A percentile compares a stretch with the other conserved stretches of the same genome.
Conservation (phyloP, 257 asterid genomes). For the Jacaranda copaia region DNA sequence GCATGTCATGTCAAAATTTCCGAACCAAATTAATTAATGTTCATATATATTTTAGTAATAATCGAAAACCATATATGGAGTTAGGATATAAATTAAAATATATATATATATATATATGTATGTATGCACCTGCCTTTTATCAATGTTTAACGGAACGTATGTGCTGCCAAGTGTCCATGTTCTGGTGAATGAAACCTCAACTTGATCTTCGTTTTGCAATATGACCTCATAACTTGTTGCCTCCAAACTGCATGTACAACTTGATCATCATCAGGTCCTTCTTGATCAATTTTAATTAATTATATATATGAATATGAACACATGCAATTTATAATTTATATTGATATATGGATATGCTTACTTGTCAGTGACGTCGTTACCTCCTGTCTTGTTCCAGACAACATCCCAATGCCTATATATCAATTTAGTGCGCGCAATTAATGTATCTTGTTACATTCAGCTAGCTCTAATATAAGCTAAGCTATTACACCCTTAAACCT, state of each 20-base stretch:
- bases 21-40: background rate
- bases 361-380: constrained; percentile 32
- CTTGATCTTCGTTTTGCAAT: constrained; percentile 43
- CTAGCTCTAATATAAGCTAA: background rate
- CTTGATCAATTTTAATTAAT: background rate
- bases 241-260: constrained; percentile 45
- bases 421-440: background rate
- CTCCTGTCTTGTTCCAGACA: constrained; percentile 44
- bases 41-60: too few relatives aligned
- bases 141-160: constrained; percentile 57
- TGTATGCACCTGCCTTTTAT: constrained; percentile 54
- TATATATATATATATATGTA: too few relatives aligned
- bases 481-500: background rate
- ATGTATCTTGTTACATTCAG: background rate
- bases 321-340: background rate
- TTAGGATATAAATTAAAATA: too few relatives aligned
- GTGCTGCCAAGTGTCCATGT: constrained; percentile 40
- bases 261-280: background rate
- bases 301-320: background rate
- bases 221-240: constrained; percentile 52
- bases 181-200: constrained; percentile 63
- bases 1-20: background rate
- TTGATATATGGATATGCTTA: constrained; percentile 22
- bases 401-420: constrained; percentile 61
- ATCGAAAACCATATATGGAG: too few relatives aligned